Conservation (phyloP, 345 rosid genomes). For the Aurinia saxatilis region DNA sequence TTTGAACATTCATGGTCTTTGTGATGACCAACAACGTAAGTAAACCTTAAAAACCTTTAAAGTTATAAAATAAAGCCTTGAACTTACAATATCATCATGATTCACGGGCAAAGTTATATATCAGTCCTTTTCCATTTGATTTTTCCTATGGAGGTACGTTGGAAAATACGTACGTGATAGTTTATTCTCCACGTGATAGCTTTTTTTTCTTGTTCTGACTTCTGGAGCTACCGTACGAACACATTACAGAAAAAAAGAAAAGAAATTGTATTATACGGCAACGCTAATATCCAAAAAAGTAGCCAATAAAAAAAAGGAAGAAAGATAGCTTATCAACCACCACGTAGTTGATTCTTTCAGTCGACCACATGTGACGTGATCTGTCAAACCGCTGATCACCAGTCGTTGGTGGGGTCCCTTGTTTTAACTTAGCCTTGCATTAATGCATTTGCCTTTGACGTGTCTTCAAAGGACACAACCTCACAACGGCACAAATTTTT, state of each 20-base stretch:
- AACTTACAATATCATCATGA: not conserved
- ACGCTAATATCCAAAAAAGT: constrained; percentile 8
- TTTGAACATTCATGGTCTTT: not conserved
- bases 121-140: not conserved
- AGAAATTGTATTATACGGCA: constrained; percentile 5
- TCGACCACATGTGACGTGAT: constrained; percentile 31
- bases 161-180: constrained; percentile 6
- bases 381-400: constrained; percentile 30
- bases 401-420: constrained; percentile 2
- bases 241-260: not conserved
- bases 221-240: constrained; percentile 9
- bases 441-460: constrained; percentile 15
- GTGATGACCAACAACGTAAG: not conserved
- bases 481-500: constrained; percentile 6
- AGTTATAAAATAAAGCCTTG: too few species aligned
- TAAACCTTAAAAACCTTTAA: not conserved
- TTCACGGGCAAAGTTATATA: not conserved
- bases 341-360: constrained; percentile 20
- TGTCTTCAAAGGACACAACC: constrained; percentile 16
- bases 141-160: not conserved
- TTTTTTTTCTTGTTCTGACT: not conserved
- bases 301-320: not conserved
- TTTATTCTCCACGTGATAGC: constrained; percentile 15
- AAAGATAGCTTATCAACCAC: constrained; percentile 30
- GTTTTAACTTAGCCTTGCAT: not conserved